A percentile compares a stretch with the other conserved stretches of the same genome.
phyloP scores from a whole-genome alignment of 2,329 filamentous ascomycete genomes.

The Pseudocercospora musae region DNA sequence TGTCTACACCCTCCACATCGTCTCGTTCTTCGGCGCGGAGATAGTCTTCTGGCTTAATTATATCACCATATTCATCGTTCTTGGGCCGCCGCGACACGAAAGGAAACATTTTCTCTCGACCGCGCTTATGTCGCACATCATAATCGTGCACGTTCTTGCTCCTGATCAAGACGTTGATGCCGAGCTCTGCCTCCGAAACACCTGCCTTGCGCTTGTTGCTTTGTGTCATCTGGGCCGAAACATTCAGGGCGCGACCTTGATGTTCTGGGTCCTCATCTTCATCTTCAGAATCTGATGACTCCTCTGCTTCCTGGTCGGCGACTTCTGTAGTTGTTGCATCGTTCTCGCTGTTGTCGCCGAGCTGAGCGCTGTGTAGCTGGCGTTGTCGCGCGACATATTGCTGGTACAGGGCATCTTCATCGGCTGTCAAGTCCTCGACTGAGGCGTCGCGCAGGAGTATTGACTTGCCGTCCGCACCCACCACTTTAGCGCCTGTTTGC shows the following conservation, averaged over 20 bases:
- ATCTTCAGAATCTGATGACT: conserved; percentile 80
- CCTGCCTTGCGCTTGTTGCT: conserved; percentile 76
- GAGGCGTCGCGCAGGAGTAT: conserved; percentile 33
- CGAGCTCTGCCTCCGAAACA: conserved; percentile 83
- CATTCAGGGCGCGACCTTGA: conserved; percentile 86
- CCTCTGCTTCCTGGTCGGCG: conserved; percentile 75
- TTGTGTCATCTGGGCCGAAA: conserved; percentile 80
- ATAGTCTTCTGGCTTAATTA: conserved; percentile 92
- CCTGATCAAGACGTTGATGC: conserved; percentile 84
- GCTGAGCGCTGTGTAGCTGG: conserved; percentile 78
- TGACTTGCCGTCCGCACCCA: conserved; percentile 56
- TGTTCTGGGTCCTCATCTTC: conserved; percentile 87
- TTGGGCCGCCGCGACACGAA: conserved; percentile 75
- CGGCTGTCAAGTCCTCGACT: conserved; percentile 68
- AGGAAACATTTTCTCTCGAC: conserved; percentile 88
- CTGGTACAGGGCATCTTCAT: conserved; percentile 79
- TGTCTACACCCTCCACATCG: conserved; percentile 64
- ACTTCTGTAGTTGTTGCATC: conserved; percentile 62
- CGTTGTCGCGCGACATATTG: conserved; percentile 87
- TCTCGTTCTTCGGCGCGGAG: conserved; percentile 89
- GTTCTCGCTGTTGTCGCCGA: conserved; percentile 66
- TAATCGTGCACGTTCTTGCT: conserved; percentile 85
- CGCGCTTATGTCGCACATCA: conserved; percentile 85
- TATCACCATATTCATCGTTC: conserved; percentile 86
- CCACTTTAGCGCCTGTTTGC: conserved; percentile 45